A percentile compares a stretch with the other conserved stretches of the same genome.
Conservation (phyloP, 208 protist species). For the Leishmania guyanensis region DNA sequence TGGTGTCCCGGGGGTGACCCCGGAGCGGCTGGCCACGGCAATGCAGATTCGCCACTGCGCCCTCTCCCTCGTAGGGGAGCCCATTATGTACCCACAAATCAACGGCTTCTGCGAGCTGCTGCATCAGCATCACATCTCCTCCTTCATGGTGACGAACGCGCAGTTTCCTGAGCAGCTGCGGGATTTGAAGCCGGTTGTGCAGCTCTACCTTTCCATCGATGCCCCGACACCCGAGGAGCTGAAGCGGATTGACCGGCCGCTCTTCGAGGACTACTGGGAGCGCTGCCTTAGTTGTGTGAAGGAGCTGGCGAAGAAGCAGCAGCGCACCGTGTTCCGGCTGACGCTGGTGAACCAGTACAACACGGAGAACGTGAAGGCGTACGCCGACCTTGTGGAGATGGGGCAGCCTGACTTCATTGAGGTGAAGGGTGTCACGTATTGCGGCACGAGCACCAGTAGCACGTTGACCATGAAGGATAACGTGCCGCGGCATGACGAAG, state of each 20-base stretch:
- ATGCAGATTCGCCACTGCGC: slow-evolving; percentile 91
- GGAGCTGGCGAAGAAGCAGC: slow-evolving; percentile 78
- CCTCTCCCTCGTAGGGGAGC: slow-evolving; percentile 96
- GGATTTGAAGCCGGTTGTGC: slow-evolving; percentile 83
- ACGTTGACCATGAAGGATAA: slow-evolving; percentile 93
- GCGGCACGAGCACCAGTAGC: slow-evolving; percentile 81
- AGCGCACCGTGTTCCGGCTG: slow-evolving; percentile 97
- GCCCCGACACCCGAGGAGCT: slow-evolving; percentile 90
- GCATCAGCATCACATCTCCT: slow-evolving; percentile 88
- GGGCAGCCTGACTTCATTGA: slow-evolving; percentile 96
- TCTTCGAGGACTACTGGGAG: slow-evolving; percentile 97
- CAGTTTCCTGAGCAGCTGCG: slow-evolving; percentile 91
- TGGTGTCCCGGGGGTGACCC: slow-evolving; percentile 93
- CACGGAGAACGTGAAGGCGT: slow-evolving; percentile 59
- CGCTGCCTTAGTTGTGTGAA: slow-evolving; percentile 91
- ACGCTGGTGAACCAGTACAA: slow-evolving; percentile 97
- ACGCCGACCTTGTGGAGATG: slow-evolving; percentile 88
- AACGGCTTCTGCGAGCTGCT: slow-evolving; percentile 89
- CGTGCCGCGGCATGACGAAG: slow-evolving; percentile 94
- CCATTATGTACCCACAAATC: slow-evolving; percentile 97
- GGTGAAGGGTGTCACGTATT: slow-evolving; percentile 96
- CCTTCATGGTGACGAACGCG: slow-evolving; percentile 96
- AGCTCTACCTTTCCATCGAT: slow-evolving; percentile 96
- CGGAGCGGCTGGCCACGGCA: slow-evolving; percentile 81
- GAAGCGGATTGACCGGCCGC: slow-evolving; percentile 90